Base-by-base conservation (phyloP, 2,329 filamentous ascomycete species). In the Hirsutella rhossiliensis region DNA sequence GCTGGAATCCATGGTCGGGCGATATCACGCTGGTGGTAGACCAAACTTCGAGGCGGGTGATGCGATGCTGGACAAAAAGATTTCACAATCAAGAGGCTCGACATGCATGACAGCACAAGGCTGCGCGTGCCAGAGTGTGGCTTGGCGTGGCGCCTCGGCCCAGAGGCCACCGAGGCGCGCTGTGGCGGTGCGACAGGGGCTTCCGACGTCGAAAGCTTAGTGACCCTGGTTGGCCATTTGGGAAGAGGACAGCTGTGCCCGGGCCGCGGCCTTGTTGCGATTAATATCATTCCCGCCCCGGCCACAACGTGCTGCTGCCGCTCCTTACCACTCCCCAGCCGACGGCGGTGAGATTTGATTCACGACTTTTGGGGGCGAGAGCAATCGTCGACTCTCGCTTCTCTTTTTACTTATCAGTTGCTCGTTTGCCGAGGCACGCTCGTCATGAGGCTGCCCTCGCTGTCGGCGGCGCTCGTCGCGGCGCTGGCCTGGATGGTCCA, bases 1-100 rank as follows among this genome's bases (percentile, higher is more conserved):
- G 51, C 67, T 71, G 59, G 76, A 79, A 49, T 78, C 73, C 77
- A 80, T 80, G 46, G 52, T 60, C 51, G 54, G 50, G 50, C 51
- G 34, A 9, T 17, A 17, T 17, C 8, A 9, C n/a, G 15, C 34
- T 34, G 15, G 4, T 5, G 15, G 34, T 23, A 4, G 23, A 23
- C 23, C 23, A 7, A 7, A 7, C 23, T 7, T 23, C 7, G 23
- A 7, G 23, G 23, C 4, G 23, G 23, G 9, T 27, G 23, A 27
- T 37, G 34, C 17, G n/a, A 19, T 37, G 9, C 15, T 11, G 15
- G 18, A 17, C 34, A 19, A 37, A 37, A 37, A 37, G 34, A 15
- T 37, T 37, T 17, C 15, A 37, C 18, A 37, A 37, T 17, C 15
- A 11, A n/a, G 34, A 17, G 48, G 43, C 54, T n/a, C n/a, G n/a